Base-by-base conservation (phyloP, 2,329 filamentous ascomycete genomes). In the Ophiostoma sp. region DNA sequence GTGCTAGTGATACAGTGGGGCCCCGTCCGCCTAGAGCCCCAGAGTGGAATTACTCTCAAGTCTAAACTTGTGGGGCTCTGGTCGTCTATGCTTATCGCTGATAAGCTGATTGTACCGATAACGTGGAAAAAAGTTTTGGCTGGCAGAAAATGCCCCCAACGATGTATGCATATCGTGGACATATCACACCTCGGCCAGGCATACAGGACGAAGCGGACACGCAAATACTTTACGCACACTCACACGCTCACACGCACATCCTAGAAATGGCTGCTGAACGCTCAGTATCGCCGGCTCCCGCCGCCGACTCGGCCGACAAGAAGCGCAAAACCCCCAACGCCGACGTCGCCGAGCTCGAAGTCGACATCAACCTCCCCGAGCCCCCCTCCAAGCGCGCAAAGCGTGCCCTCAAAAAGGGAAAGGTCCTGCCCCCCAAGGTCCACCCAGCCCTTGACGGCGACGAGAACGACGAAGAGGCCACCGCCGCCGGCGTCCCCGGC, bases 341-440 rank as follows among this genome's bases (percentile, higher is more conserved):
- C 65, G 69, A 69, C 36, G 79, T 85, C 69, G 86, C 89, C 67
- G 91, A 94, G 76, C 90, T 99, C 76, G 93, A 96, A 79, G 93
- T 99, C 77, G 92, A 99, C 78, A 82, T 99, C 73, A 85, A 83
- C 73, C 89, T 91, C n/a, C 95, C 95, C 35, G 94, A 98, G 77
- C 95, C 95, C 27, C 92, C 93, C 0, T 98, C 95, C 44, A 99
- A 98, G 80, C 96, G 95, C 78, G 93, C 92, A 72, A 87, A 93
- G 75, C 93, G 95, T 78, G 89, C 90, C 72, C 87, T 96, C 71
- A 98, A 97, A 80, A 97, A 97, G 81, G 87, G 87, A 74, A 92
- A 91, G 78, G 77, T 84, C 1, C 77, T 87, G 1, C 84, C 82
- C 75, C 73, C 54, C 77, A 78, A 77, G 76, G 6, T 11, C 27